phyloP scores from a whole-genome alignment of 805 yeast species.

The Starmerella stigmatis region DNA sequence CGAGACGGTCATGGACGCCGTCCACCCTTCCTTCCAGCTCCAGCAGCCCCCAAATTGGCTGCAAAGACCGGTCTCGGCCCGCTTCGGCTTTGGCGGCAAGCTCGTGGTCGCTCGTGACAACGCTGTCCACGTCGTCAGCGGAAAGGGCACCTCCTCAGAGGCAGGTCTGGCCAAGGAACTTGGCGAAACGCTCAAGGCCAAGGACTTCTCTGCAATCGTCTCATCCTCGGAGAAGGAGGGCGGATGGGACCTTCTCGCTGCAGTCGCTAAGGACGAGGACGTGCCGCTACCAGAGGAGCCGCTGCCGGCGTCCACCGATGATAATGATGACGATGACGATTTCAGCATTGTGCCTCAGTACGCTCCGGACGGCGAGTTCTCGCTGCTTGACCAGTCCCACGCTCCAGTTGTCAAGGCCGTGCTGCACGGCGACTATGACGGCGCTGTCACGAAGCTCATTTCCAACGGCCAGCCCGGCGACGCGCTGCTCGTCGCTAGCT shows the following conservation, averaged over 20 bases:
- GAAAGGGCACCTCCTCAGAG: constrained; percentile 25
- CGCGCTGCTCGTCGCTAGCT: constrained; percentile 68
- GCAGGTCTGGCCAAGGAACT: constrained; percentile 32
- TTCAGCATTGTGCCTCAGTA: constrained; percentile 30
- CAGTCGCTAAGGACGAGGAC: constrained; percentile 22
- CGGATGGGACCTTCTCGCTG: constrained; percentile 29
- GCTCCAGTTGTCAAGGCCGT: constrained; percentile 40
- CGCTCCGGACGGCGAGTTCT: constrained; percentile 29
- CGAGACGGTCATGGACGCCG: constrained; percentile 32
- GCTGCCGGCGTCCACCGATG: constrained; percentile 12
- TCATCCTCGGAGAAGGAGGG: constrained; percentile 22
- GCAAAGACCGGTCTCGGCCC: constrained; percentile 57
- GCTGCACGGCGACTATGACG: constrained; percentile 49
- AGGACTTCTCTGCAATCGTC: constrained; percentile 26
- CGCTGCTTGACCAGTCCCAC: constrained; percentile 23
- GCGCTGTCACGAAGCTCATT: constrained; percentile 61
- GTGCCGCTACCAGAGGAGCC: constrained; percentile 19
- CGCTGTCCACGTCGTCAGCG: constrained; percentile 35
- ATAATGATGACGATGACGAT: constrained; percentile 33
- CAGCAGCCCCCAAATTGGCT: constrained; percentile 89
- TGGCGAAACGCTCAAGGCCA: constrained; percentile 43
- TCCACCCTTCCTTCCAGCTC: constrained; percentile 52
- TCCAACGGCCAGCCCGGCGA: constrained; percentile 56
- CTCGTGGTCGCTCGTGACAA: constrained; percentile 44
- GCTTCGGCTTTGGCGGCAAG: constrained; percentile 92